These are phyloP conservation scores for Euclidium syriacum DNA, from an alignment of 345 rosid genomes.

Conservation along the genomic window DNA sequence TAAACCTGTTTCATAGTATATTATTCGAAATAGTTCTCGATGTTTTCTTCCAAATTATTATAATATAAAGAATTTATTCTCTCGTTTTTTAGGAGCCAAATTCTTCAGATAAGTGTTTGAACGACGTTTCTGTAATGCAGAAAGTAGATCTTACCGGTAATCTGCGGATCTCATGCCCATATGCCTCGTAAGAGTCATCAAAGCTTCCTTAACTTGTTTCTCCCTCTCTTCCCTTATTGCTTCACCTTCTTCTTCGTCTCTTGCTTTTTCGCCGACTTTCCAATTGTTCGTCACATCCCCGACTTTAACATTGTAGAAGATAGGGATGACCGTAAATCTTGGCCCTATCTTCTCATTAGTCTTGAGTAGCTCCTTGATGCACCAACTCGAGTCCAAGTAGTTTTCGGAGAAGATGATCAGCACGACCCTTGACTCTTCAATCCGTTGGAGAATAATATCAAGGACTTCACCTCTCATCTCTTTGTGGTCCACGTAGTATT, in stretches of 20 bases:
- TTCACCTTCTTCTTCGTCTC: not conserved
- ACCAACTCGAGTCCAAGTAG: slow-evolving; percentile 13
- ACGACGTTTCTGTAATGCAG: too few relatives aligned
- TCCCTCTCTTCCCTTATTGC: not conserved
- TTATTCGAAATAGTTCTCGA: too few relatives aligned
- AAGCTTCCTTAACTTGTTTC: not conserved
- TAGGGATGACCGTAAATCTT: slow-evolving; percentile 1
- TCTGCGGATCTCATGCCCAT: not conserved
- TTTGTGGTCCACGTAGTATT: not conserved
- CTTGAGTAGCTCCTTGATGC: slow-evolving; percentile 15
- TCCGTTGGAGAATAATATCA: not conserved
- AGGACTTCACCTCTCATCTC: not conserved
- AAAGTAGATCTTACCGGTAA: not conserved
- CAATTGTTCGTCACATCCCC: not conserved
- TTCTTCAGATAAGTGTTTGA: too few relatives aligned
- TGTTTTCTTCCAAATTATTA: too few relatives aligned
- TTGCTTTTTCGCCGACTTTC: not conserved
- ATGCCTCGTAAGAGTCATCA: not conserved
- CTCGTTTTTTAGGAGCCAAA: too few relatives aligned
- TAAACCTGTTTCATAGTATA: too few relatives aligned
- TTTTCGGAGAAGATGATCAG: slow-evolving; percentile 13
- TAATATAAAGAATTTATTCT: too few relatives aligned
- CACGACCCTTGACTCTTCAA: not conserved
- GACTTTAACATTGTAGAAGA: slow-evolving; percentile 17
- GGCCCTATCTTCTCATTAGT: not conserved